Conservation (phyloP, 2,329 filamentous ascomycete species). For the Aspergillus tubingensis region DNA sequence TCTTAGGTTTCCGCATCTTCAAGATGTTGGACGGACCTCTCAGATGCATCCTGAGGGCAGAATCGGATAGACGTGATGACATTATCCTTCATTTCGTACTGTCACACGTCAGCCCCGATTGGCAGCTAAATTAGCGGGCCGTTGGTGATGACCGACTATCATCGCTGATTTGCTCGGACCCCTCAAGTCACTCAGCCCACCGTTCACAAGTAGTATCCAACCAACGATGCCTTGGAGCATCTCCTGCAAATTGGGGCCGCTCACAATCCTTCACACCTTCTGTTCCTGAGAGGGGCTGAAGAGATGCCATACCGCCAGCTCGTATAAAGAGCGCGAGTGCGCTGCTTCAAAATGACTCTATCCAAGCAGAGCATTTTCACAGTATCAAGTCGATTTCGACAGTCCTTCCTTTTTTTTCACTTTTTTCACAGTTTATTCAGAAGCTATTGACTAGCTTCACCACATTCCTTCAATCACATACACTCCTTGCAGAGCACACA, state of each 20-base stretch:
- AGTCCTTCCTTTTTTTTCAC: conserved; percentile 2
- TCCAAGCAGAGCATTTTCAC: conserved; percentile 3
- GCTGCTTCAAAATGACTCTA: neutral
- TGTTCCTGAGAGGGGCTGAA: neutral
- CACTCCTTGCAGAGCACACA: conserved; percentile 4
- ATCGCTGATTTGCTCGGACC: neutral
- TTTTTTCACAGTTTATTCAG: neutral
- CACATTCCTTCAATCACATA: conserved; percentile 1
- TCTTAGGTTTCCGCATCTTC: neutral
- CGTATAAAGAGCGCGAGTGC: neutral
- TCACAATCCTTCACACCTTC: neutral
- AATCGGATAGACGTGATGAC: neutral
- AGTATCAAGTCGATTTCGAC: conserved; percentile 8
- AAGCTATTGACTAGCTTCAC: conserved; percentile 7
- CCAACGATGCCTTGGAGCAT: neutral
- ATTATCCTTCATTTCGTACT: neutral
- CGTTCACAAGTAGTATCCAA: neutral
- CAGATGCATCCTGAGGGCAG: neutral
- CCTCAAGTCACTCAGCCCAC: neutral
- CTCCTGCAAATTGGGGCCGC: neutral
- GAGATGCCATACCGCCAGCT: neutral
- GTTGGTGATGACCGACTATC: neutral
- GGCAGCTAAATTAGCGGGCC: neutral
- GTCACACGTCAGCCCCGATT: neutral
- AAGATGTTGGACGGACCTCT: neutral